A percentile compares a stretch with the other conserved stretches of the same genome.
These are phyloP conservation scores for Lachancea nothofagi DNA, from an alignment of 805 yeast genomes.

Conservation along the genomic window DNA sequence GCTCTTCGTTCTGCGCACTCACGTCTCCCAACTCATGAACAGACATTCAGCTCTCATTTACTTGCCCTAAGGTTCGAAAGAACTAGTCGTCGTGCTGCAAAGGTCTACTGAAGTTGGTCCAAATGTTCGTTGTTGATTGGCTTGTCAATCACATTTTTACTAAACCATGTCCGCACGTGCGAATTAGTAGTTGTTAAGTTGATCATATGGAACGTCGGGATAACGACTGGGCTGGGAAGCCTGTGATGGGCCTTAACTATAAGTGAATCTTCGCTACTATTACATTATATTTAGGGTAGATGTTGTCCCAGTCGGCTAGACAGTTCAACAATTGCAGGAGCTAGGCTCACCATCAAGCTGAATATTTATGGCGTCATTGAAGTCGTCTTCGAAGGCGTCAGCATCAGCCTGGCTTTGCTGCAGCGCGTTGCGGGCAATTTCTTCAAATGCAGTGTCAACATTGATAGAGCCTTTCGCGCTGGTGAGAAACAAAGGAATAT, in stretches of 20 bases:
- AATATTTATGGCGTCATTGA: conserved; percentile 92
- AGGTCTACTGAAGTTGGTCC: too few species aligned
- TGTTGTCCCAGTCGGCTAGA: neutral
- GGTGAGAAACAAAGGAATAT: conserved; percentile 92
- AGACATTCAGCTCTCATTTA: conserved; percentile 10
- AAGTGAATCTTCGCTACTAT: neutral
- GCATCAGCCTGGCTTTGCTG: conserved; percentile 72
- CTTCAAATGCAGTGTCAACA: conserved; percentile 93
- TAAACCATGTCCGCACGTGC: neutral
- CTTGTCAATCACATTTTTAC: too few species aligned
- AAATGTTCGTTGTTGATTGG: too few species aligned
- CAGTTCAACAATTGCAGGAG: conserved; percentile 64
- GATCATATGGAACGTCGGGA: too few species aligned
- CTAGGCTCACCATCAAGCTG: conserved; percentile 78
- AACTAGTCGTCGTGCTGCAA: too few species aligned
- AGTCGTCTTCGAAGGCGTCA: conserved; percentile 87
- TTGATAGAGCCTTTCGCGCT: conserved; percentile 95
- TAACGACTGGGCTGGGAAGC: too few species aligned
- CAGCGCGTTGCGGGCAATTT: conserved; percentile 89
- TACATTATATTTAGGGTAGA: conserved; percentile 3
- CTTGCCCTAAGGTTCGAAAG: neutral
- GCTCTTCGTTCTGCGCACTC: conserved; percentile 3
- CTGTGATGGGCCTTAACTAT: too few species aligned
- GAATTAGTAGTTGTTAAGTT: too few species aligned
- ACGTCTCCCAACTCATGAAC: conserved; percentile 9